These are phyloP conservation scores for Erodium maritimum DNA, from an alignment of 345 rosid genomes.

Conservation along the genomic window DNA sequence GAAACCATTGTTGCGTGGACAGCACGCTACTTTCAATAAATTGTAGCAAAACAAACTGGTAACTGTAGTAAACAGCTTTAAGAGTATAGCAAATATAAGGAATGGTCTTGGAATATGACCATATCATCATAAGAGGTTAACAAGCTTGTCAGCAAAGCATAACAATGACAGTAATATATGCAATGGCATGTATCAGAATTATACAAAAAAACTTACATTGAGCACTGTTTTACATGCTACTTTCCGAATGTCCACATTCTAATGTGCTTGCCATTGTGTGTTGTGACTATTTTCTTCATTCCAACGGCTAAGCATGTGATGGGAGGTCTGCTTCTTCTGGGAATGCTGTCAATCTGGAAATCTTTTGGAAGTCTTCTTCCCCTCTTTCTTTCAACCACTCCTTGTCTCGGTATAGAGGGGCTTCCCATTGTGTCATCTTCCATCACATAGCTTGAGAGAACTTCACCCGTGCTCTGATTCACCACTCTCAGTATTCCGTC, in stretches of 20 bases:
- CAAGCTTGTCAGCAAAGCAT: no score
- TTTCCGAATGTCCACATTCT: slow-evolving; percentile 54
- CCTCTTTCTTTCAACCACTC: slow-evolving; percentile 24
- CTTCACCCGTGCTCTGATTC: slow-evolving; percentile 55
- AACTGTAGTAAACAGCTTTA: no score
- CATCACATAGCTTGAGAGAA: slow-evolving; percentile 38
- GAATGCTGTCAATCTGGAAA: slow-evolving; percentile 30
- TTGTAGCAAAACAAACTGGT: no score
- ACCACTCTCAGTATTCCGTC: slow-evolving; percentile 70
- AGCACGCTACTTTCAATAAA: no score
- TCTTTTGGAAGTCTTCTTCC: slow-evolving; percentile 39
- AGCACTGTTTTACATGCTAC: not conserved
- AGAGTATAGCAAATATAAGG: no score
- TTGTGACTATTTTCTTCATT: slow-evolving; percentile 66
- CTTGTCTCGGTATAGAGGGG: slow-evolving; percentile 15
- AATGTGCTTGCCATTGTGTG: slow-evolving; percentile 48
- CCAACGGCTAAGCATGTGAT: slow-evolving; percentile 75
- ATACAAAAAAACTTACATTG: no score
- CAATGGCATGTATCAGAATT: no score
- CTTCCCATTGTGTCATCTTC: slow-evolving; percentile 19
- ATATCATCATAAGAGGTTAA: no score
- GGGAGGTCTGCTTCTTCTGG: slow-evolving; percentile 46
- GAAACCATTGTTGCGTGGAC: no score
- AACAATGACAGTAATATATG: no score
- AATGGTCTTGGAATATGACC: no score